Base-by-base conservation (phyloP, 179 eudicot genomes). In the Corrigiola litoralis region DNA sequence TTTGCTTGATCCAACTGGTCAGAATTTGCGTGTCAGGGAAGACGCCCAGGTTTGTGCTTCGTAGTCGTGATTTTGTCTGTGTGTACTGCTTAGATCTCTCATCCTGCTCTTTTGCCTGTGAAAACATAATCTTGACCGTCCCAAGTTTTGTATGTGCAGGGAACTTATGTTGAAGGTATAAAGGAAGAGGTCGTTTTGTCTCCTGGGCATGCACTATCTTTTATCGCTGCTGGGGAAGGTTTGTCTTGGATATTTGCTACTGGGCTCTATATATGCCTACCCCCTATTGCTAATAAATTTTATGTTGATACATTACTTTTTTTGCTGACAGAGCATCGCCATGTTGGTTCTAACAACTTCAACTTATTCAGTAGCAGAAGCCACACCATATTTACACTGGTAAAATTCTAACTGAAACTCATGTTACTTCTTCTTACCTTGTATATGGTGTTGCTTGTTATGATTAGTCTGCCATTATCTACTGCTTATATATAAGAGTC, bases 221-320 rank as follows among this genome's bases (percentile, higher is more conserved):
- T 94, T 49, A 94, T 94, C 61, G 99, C 99, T 68, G 84, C 99
- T 46, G 99, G 99, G 34, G 99, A 94, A 94, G 99, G 99, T 94
- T 75, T 23, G 28, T 66, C 41, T 24, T 11, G 51, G 27, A 50
- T 27, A 61, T 65, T 59, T 20, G 20, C 52, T 38, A 40, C 28
- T 50, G 27, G 23, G 38, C 65, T 31, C 51, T 23, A 34, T 66
- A 7, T 64, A 48, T 68, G 17, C 37, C 49, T 16, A 36, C 53
- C 12, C 42, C 11, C 27, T 42, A 14, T 66, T 50, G 32, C 27
- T 36, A 5, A 32, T 47, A 17, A 34, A 28, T 45, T 25, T 5
- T 7, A 40, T 66, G 49, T 57, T 68, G 60, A 49, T 28, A 40
- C 14, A 36, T 44, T 50, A 36, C 27, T 70, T 66, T 51, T 63